Evolutionary conservation across 208 protist genomes (phyloP), one percentile per base, ranked within the genome.

Genomic region (Trypanosoma rangeli): DNA sequence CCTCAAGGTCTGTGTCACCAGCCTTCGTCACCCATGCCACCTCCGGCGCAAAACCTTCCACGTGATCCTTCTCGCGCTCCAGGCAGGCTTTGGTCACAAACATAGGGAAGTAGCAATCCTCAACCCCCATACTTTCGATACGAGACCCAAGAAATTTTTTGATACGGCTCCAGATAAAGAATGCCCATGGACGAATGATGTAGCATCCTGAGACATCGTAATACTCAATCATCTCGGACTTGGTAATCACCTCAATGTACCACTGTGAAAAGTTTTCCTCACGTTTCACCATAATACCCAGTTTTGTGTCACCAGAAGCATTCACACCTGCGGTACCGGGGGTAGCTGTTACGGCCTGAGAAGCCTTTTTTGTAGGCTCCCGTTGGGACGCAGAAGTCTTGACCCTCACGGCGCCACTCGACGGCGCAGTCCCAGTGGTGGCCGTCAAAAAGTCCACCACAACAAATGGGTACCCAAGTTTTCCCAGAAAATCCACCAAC

Each of bases 141-240:
- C 77, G 80, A 46, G 50, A 71, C 24, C 76, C 78, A 55, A 86
- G 54, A 67, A 91, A 90, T 59, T 85, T 80, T 87, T 99, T 90
- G 65, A 99, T 93, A 24, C 74, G 60, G 72, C 99, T 98, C 98
- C 98, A 99, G 55, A 99, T 97, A 63, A 80, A 86, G 78, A 87
- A 99, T 5, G 97, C 83, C 95, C 97, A 99, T 29, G 99, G 98
- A 58, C 98, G 94, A 13, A 99, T 93, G 73, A 99, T 99, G 84
- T 99, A 99, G 83, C 97, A 99, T 20, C 98, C 98, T 24, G 95
- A 98, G 46, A 99, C 97, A 85, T 99, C 98, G 86, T 99, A 99
- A 87, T 99, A 99, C 60, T 99, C 98, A 70, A 99, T 98, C 91
- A 99, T 96, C 85, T 99, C 98, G 26, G 90, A 78, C 70, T 98